Conservation (phyloP, 2,329 filamentous ascomycete species). For the Rhinocladiella mackenziei region DNA sequence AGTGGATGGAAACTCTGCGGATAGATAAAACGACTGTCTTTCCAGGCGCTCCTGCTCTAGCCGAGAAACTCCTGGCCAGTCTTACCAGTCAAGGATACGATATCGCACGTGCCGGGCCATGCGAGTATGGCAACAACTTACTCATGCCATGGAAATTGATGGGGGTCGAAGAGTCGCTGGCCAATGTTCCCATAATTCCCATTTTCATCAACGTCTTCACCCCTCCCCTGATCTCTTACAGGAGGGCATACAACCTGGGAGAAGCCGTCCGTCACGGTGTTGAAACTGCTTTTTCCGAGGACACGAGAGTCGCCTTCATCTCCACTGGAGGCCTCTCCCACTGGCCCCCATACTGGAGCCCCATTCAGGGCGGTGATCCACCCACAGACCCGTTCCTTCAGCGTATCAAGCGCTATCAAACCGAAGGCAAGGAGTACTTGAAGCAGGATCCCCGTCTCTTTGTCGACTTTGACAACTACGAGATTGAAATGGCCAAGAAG, state of each 20-base stretch:
- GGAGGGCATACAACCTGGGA: conserved; percentile 32
- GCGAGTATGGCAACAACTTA: conserved; percentile 33
- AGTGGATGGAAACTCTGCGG: conserved; percentile 32
- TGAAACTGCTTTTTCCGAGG: conserved; percentile 21
- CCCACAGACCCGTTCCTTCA: conserved; percentile 32
- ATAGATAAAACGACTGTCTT: conserved; percentile 31
- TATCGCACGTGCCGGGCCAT: conserved; percentile 27
- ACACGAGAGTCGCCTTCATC: conserved; percentile 18
- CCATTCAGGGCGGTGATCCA: conserved; percentile 29
- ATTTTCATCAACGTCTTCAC: conserved; percentile 34
- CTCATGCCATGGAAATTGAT: conserved; percentile 35
- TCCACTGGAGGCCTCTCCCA: conserved; percentile 32
- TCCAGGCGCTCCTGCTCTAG: conserved; percentile 30
- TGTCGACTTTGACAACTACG: conserved; percentile 33
- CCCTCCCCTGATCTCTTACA: conserved; percentile 33
- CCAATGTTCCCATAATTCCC: conserved; percentile 30
- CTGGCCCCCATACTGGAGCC: conserved; percentile 34
- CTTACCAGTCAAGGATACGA: conserved; percentile 32
- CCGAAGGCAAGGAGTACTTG: conserved; percentile 29
- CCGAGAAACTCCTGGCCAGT: conserved; percentile 29
- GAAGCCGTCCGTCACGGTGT: conserved; percentile 31
- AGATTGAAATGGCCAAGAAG: conserved; percentile 33
- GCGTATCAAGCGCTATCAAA: conserved; percentile 34
- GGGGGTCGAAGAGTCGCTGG: conserved; percentile 24
- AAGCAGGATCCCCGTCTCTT: conserved; percentile 31